Conservation (phyloP, 1,139 yeast species). For the Torulaspora pretoriensis region DNA sequence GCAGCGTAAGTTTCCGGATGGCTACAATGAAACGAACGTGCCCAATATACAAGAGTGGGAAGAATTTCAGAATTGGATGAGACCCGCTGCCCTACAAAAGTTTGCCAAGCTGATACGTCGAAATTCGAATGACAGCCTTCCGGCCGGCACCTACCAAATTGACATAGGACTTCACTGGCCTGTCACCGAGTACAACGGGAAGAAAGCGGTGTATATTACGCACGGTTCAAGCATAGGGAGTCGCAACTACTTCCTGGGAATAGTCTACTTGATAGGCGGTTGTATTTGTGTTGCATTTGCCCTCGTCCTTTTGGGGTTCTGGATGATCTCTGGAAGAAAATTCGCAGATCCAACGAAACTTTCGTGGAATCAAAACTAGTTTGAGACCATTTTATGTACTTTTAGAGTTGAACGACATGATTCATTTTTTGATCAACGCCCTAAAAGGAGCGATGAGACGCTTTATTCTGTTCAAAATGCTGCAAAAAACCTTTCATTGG, state of each 20-base stretch:
- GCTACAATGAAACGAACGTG: conserved; percentile 61
- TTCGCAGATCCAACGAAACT: conserved; percentile 32
- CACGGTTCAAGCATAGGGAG: conserved; percentile 71
- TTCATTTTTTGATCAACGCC: background rate
- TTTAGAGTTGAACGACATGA: background rate
- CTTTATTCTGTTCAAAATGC: no score
- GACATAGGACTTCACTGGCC: conserved; percentile 66
- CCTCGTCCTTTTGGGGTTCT: conserved; percentile 45
- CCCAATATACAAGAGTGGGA: conserved; percentile 59
- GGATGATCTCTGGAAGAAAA: conserved; percentile 41
- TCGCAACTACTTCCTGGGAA: conserved; percentile 60
- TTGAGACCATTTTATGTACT: background rate
- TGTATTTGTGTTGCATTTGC: conserved; percentile 48
- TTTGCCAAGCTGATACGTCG: conserved; percentile 64
- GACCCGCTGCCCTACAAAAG: conserved; percentile 72
- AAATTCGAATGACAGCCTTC: conserved; percentile 47
- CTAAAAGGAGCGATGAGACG: no score
- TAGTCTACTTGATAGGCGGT: conserved; percentile 64
- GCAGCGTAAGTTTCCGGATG: conserved; percentile 61
- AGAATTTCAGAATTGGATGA: conserved; percentile 74
- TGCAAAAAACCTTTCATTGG: no score
- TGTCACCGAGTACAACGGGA: conserved; percentile 62
- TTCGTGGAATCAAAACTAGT: conserved; percentile 30
- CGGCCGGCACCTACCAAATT: conserved; percentile 57
- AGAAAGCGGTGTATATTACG: conserved; percentile 61